A percentile compares a stretch with the other conserved stretches of the same genome.
phyloP scores from a whole-genome alignment of 768 basidiomycete species.

The Podaxis sp. region DNA sequence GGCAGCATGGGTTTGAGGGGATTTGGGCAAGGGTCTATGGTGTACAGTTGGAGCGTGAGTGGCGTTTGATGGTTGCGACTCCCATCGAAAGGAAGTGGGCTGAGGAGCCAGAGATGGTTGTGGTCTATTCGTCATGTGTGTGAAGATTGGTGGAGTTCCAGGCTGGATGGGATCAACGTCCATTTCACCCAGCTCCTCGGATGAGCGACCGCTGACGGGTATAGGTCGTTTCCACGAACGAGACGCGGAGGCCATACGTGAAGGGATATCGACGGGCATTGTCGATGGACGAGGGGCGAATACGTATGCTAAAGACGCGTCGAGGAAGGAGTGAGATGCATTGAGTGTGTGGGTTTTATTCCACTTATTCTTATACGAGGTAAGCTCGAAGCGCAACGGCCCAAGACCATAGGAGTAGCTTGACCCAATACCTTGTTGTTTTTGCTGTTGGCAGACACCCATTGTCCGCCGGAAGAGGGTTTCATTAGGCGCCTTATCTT shows the following conservation, averaged over 20 bases:
- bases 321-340: neutral
- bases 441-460: neutral
- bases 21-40: neutral
- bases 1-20: neutral
- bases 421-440: neutral
- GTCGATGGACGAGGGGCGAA: neutral
- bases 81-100: neutral
- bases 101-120: neutral
- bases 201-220: neutral
- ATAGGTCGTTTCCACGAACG: neutral
- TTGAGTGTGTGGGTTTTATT: neutral
- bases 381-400: neutral
- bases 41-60: neutral
- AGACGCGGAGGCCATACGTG: neutral
- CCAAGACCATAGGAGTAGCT: neutral
- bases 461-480: neutral
- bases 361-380: neutral
- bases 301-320: neutral
- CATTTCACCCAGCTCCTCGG: neutral
- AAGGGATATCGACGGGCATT: neutral
- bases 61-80: neutral
- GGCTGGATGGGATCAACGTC: neutral
- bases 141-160: neutral
- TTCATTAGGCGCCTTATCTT: neutral
- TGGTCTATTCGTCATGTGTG: neutral